phyloP scores from a whole-genome alignment of 371 early-diverging fungal genomes.

The Mortierella sp. region DNA sequence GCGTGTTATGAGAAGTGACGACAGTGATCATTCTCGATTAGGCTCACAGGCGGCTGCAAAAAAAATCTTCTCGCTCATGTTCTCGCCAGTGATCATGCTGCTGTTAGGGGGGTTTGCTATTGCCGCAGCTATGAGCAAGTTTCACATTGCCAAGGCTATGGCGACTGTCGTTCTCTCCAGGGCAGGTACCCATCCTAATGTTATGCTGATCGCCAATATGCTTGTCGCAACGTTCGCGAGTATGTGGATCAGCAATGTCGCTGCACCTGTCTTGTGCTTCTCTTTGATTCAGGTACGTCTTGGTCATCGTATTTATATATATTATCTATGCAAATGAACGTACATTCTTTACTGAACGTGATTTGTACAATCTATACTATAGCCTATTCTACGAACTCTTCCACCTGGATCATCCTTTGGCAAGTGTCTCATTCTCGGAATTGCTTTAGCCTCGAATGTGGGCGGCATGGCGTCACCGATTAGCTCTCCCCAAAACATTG shows the following conservation, averaged over 20 bases:
- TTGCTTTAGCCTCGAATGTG: conserved; percentile 94
- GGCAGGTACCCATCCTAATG: conserved; percentile 88
- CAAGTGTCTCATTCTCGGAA: conserved; percentile 90
- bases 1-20: conserved; percentile 82
- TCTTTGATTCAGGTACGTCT: conserved; percentile 83
- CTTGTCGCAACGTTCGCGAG: conserved; percentile 93
- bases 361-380: neutral
- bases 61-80: conserved; percentile 92
- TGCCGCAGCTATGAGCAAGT: conserved; percentile 93
- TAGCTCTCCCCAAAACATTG: conserved; percentile 95
- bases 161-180: conserved; percentile 91
- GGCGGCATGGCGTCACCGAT: conserved; percentile 99
- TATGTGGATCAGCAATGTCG: conserved; percentile 99
- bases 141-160: conserved; percentile 92
- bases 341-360: too few species aligned
- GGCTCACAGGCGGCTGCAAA: conserved; percentile 84
- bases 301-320: neutral
- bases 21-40: conserved; percentile 63
- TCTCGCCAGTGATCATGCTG: conserved; percentile 95
- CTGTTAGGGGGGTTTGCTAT: conserved; percentile 96
- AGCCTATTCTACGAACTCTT: conserved; percentile 87
- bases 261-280: conserved; percentile 97
- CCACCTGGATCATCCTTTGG: conserved; percentile 80
- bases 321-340: too few species aligned
- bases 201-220: conserved; percentile 93